Percentiles rank a stretch among this genome's conserved stretches.
Evolutionary conservation across 495 filamentous ascomycete species (phyloP).

Genomic region (Penicillium samsonianum): DNA sequence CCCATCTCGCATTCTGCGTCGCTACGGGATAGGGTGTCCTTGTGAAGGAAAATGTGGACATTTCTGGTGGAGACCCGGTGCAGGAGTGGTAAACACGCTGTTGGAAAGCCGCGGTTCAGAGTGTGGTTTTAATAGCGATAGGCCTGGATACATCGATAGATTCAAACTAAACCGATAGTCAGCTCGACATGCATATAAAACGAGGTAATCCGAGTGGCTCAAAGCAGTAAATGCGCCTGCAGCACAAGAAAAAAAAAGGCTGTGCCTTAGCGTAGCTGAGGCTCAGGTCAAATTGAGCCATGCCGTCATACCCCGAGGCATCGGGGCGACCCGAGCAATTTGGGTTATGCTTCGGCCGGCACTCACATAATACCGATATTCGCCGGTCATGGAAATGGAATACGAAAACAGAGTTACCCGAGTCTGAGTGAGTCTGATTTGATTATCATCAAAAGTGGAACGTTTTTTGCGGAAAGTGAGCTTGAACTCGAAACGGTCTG

Average conservation of each 20-base stretch:
- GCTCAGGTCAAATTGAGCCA: constrained; percentile 23
- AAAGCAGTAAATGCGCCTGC: neutral
- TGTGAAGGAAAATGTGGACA: constrained; percentile 16
- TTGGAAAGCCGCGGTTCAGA: neutral
- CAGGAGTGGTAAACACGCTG: neutral
- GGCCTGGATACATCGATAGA: constrained; percentile 8
- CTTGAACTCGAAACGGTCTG: neutral
- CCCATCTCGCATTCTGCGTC: constrained; percentile 7
- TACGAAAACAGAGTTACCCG: neutral
- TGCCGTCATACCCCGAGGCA: constrained; percentile 22
- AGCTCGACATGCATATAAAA: neutral
- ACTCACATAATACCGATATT: too few relatives aligned
- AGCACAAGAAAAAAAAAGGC: neutral
- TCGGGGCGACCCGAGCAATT: constrained; percentile 25
- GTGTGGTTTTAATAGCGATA: neutral
- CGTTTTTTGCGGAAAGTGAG: neutral
- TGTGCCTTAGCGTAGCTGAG: constrained; percentile 16
- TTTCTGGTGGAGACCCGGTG: constrained; percentile 11
- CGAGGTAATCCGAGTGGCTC: neutral
- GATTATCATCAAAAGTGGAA: constrained; percentile 5
- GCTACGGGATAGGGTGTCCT: constrained; percentile 9
- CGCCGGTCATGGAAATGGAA: neutral
- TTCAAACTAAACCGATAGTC: neutral
- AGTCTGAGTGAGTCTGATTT: neutral
- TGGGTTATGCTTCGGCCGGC: neutral